Percentiles rank a stretch among this genome's conserved stretches.
Evolutionary conservation across 345 rosid species (phyloP).

Genomic region (Rhodomyrtus tomentosa): DNA sequence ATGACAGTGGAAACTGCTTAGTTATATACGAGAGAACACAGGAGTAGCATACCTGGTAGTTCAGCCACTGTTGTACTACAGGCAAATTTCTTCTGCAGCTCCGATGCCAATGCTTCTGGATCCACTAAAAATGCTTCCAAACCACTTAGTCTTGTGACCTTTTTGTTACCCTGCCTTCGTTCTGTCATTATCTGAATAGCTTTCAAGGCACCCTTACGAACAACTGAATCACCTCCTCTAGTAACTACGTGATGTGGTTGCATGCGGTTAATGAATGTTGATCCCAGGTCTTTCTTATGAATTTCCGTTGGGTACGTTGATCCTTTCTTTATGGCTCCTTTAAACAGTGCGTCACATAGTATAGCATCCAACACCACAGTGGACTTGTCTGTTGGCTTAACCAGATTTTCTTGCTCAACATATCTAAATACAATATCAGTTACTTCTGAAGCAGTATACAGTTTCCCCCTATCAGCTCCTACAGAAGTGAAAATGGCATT

Average conservation of each 20-base stretch:
- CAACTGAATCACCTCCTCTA: slow-evolving; percentile 63
- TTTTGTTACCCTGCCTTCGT: slow-evolving; percentile 90
- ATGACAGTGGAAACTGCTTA: neutral
- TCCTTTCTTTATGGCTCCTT: slow-evolving; percentile 96
- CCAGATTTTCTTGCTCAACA: slow-evolving; percentile 70
- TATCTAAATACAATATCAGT: slow-evolving; percentile 70
- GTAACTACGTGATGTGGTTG: slow-evolving; percentile 66
- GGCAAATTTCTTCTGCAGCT: slow-evolving; percentile 95
- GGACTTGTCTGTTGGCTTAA: slow-evolving; percentile 60
- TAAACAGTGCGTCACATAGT: slow-evolving; percentile 77
- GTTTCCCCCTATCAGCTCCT: slow-evolving; percentile 64
- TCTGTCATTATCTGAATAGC: slow-evolving; percentile 82
- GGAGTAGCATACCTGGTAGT: slow-evolving; percentile 45
- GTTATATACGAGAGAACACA: neutral
- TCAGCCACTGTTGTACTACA: slow-evolving; percentile 83
- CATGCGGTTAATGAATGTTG: slow-evolving; percentile 65
- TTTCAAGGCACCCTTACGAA: slow-evolving; percentile 73
- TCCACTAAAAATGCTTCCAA: slow-evolving; percentile 68
- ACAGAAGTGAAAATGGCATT: slow-evolving; percentile 66
- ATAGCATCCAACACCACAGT: slow-evolving; percentile 63
- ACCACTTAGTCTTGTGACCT: slow-evolving; percentile 77
- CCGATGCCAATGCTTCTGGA: slow-evolving; percentile 83
- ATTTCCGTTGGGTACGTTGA: slow-evolving; percentile 78
- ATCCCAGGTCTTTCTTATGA: slow-evolving; percentile 73
- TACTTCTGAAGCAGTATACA: slow-evolving; percentile 75